phyloP scores from a whole-genome alignment of 2,329 filamentous ascomycete genomes.

The Ceratocystis cubensis region DNA sequence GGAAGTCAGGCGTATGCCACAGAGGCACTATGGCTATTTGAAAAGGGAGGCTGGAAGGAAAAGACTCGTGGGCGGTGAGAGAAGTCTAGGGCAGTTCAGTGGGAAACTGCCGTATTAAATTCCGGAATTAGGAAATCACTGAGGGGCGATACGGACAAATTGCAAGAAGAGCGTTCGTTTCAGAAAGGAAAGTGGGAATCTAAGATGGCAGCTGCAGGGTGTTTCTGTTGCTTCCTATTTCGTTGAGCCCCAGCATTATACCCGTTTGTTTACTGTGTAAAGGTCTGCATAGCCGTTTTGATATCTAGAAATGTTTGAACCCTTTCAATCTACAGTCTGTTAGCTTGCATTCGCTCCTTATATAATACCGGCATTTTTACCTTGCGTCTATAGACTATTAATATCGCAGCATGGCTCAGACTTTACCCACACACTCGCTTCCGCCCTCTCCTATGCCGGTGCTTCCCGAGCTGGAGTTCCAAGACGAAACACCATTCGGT shows the following conservation, averaged over 20 bases:
- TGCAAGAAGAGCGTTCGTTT: background rate
- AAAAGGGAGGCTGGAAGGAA: constrained; percentile 58
- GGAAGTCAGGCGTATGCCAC: constrained; percentile 74
- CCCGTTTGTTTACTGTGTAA: background rate
- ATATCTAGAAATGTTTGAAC: background rate
- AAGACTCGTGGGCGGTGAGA: constrained; percentile 42
- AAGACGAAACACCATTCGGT: background rate
- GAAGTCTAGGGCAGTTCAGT: background rate
- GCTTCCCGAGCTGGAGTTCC: constrained; percentile 6
- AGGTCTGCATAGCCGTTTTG: background rate
- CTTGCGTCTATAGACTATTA: background rate
- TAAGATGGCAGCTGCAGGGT: no score
- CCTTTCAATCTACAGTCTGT: background rate
- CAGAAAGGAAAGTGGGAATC: background rate
- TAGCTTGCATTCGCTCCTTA: constrained; percentile 3
- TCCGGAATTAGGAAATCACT: background rate
- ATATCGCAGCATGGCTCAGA: background rate
- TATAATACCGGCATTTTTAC: constrained; percentile 6
- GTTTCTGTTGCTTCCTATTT: background rate
- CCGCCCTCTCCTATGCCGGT: background rate
- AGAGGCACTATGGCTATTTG: constrained; percentile 77
- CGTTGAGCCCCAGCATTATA: background rate
- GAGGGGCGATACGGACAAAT: background rate
- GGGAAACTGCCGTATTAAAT: background rate
- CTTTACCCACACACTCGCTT: background rate